Base-by-base conservation (phyloP, 495 filamentous ascomycete genomes). In the Geoglossum glabrum region DNA sequence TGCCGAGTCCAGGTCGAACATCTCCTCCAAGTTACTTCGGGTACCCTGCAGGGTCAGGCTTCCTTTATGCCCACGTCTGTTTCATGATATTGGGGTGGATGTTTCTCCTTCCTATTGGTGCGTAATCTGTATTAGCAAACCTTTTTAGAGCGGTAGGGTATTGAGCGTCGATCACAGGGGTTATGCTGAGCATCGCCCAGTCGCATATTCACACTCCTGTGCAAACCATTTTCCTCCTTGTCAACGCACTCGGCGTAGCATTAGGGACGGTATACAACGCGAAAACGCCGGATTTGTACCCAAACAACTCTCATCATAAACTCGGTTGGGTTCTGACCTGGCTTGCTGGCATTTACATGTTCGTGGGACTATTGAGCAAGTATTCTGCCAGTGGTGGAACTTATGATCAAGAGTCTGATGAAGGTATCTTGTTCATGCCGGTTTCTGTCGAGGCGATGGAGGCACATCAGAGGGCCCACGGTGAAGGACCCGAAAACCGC, bases 261-360 rank as follows among this genome's bases (percentile, higher is more conserved):
- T 64, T 89, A 40, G 84, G 80, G 1, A 77, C 82, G 56, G 72
- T 92, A 21, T 95, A 95, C 71, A 86, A 90, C 66, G 74, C 74
- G 61, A 80, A 78, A 51, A 95, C 88, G 0, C 89, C 89, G 1
- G 87, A 95, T 66, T 71, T 98, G 0, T 97, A 96, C 65, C 78
- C 81, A 54, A 84, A 86, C 65, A 94, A 95, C 65, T 78, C 84
- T 6, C 93, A 97, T 66, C 82, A 87, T 69, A 89, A 84, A 68
- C 75, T 92, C 52, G 92, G 92, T 33, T 97, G 92, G 92, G 72
- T 86, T 40, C 74, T 84, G 31, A 90, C 85, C 11, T 85, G 79
- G 73, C 73, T 88, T 15, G 72, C 85, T 11, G 70, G 73, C 43
- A 78, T 73, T 28, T 90, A 95, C 70, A 76, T 81, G 11, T 57